phyloP scores from a whole-genome alignment of 2,329 filamentous ascomycete genomes.

The Calonectria pauciramosa region DNA sequence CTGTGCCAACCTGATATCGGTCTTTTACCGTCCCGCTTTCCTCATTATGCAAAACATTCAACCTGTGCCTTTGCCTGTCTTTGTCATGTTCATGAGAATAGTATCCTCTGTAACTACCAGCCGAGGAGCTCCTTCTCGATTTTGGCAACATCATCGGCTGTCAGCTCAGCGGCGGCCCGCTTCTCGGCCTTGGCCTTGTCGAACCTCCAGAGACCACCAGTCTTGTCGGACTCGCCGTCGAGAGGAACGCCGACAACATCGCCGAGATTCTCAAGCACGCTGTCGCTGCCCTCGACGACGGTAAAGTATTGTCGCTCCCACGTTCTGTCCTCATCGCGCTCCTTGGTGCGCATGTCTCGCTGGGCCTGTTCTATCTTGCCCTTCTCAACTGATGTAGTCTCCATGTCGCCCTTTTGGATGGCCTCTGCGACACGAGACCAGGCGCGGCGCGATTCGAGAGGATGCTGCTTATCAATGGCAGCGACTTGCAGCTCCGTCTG shows the following conservation, averaged over 20 bases:
- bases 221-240: conserved; percentile 71
- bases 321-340: conserved; percentile 78
- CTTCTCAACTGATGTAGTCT: conserved; percentile 83
- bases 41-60: conserved; percentile 32
- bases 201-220: conserved; percentile 72
- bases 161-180: conserved; percentile 53
- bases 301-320: conserved; percentile 93
- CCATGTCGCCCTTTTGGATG: conserved; percentile 87
- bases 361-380: conserved; percentile 91
- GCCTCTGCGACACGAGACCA: conserved; percentile 89
- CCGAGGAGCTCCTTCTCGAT: conserved; percentile 62
- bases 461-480: conserved; percentile 83
- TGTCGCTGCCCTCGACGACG: conserved; percentile 59
- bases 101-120: conserved; percentile 46
- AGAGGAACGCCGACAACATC: conserved; percentile 60
- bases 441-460: conserved; percentile 88
- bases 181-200: conserved; percentile 62
- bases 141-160: conserved; percentile 55
- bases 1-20: not conserved
- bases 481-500: conserved; percentile 79
- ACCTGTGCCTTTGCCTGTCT: not conserved
- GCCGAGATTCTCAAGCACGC: conserved; percentile 61
- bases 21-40: not conserved
- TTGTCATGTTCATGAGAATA: conserved; percentile 5
- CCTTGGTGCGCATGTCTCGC: conserved; percentile 78